These are phyloP conservation scores for Houttuynia cordata DNA, from an alignment of 164 flowering plant genomes.

Conservation along the genomic window DNA sequence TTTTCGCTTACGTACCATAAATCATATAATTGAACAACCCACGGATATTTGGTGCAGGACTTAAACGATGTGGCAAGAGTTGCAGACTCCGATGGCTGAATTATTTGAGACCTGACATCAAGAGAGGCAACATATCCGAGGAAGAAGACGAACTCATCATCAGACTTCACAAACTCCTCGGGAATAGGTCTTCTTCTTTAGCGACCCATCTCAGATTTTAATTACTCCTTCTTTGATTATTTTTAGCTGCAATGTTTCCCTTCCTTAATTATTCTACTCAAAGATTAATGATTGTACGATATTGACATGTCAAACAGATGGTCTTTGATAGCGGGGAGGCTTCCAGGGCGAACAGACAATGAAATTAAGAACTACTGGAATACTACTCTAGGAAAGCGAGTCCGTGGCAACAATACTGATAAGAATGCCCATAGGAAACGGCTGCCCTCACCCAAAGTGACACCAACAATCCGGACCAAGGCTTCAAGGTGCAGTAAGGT, in stretches of 20 bases:
- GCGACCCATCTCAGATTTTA: too few relatives aligned
- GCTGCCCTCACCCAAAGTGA: background rate
- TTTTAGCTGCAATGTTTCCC: too few relatives aligned
- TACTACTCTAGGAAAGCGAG: conserved; percentile 1
- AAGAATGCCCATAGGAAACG: background rate
- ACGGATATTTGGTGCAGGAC: conserved; percentile 16
- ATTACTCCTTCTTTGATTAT: too few relatives aligned
- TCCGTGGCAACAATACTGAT: background rate
- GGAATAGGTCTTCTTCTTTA: conserved; percentile 15
- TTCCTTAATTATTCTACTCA: background rate
- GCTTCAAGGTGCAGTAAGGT: background rate
- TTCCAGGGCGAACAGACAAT: conserved; percentile 15
- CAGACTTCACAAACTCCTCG: conserved; percentile 18
- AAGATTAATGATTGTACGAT: too few relatives aligned
- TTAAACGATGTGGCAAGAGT: conserved; percentile 24
- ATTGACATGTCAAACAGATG: too few relatives aligned
- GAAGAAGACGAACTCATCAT: conserved; percentile 27
- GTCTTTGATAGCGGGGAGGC: conserved; percentile 8
- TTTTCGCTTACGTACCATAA: background rate
- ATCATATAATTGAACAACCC: background rate
- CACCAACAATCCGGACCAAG: background rate
- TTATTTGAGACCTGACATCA: conserved; percentile 24
- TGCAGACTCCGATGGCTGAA: conserved; percentile 23
- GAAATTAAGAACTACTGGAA: conserved; percentile 13
- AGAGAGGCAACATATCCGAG: conserved; percentile 20